Conservation (phyloP, 23 red algal species). For the Gracilaria domingensis region DNA sequence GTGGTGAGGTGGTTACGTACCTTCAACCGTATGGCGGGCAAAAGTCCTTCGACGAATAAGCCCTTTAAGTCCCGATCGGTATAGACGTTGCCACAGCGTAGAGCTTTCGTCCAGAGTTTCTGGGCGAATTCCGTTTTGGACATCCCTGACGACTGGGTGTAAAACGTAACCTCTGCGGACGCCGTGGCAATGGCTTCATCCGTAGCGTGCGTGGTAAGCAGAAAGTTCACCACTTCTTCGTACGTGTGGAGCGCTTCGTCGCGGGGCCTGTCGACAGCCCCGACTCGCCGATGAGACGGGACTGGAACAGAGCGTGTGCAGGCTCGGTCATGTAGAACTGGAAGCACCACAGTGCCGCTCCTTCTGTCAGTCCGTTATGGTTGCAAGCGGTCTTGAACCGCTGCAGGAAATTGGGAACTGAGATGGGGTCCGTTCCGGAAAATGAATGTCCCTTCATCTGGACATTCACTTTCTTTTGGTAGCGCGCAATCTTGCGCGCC, state of each 20-base stretch:
- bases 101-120: background rate
- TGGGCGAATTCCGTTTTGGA: too few species aligned
- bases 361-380: slow-evolving; percentile 18
- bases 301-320: slow-evolving; percentile 20
- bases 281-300: background rate
- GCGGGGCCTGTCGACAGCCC: background rate
- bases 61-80: slow-evolving; percentile 3
- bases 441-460: slow-evolving; percentile 52
- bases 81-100: slow-evolving; percentile 9
- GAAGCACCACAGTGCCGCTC: slow-evolving; percentile 3
- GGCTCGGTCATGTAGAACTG: background rate
- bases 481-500: background rate
- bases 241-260: slow-evolving; percentile 10
- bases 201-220: slow-evolving; percentile 21
- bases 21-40: background rate
- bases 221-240: slow-evolving; percentile 15
- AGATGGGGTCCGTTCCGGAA: slow-evolving; percentile 26
- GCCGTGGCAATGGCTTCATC: slow-evolving; percentile 10
- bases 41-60: background rate
- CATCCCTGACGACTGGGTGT: background rate
- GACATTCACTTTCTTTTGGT: slow-evolving; percentile 36
- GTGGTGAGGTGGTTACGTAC: background rate
- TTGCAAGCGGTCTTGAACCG: slow-evolving; percentile 9
- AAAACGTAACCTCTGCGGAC: background rate
- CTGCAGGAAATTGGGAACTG: slow-evolving; percentile 7